A percentile compares a stretch with the other conserved stretches of the same genome.
Evolutionary conservation across 2,329 filamentous ascomycete genomes (phyloP).

Genomic region (Trichoderma sp.): DNA sequence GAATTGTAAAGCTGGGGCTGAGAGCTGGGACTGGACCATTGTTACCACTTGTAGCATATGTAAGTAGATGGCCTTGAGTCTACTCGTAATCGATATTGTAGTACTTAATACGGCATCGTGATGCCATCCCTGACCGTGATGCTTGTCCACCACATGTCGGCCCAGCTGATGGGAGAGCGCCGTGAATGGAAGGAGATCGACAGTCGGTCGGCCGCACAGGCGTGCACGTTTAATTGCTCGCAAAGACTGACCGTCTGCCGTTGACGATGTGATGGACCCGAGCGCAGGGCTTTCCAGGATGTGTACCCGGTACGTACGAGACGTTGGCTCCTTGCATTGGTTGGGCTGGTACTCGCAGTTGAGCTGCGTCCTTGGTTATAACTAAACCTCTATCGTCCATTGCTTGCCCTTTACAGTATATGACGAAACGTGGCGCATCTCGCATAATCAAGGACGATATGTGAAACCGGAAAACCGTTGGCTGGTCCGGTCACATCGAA

Average conservation of each 20-base stretch:
- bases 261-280: constrained; percentile 13
- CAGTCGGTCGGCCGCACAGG: constrained; percentile 5
- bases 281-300: neutral
- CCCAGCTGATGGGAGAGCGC: neutral
- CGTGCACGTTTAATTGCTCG: constrained; percentile 9
- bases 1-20: neutral
- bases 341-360: neutral
- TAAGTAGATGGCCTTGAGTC: too few species aligned
- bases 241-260: constrained; percentile 13
- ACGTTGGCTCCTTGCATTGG: neutral
- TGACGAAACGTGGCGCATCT: neutral
- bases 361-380: neutral
- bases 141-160: neutral
- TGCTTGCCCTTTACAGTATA: neutral
- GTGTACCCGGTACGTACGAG: neutral
- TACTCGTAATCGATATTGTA: neutral
- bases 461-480: neutral
- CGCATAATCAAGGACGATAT: constrained; percentile 10
- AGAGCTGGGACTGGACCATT: neutral
- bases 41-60: neutral
- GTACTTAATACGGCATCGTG: neutral
- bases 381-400: neutral
- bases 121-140: constrained; percentile 1
- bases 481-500: too few species aligned
- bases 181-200: constrained; percentile 12